A percentile compares a stretch with the other conserved stretches of the same genome.
These are phyloP conservation scores for Aureobasidium subglaciale DNA, from an alignment of 2,329 filamentous ascomycete genomes.

Conservation along the genomic window DNA sequence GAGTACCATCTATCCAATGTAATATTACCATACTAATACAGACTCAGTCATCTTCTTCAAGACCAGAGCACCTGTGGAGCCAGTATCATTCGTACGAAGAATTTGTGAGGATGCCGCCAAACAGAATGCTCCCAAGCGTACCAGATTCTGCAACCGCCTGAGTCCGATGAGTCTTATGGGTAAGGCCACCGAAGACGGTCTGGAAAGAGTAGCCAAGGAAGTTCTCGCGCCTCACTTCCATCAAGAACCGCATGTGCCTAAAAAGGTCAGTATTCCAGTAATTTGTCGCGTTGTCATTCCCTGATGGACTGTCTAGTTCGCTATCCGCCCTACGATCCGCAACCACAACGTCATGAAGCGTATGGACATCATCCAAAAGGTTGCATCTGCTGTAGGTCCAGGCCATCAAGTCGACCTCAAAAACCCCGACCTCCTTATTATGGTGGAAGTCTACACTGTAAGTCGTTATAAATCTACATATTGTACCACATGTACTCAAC, in stretches of 20 bases:
- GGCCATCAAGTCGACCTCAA: slow-evolving; percentile 71
- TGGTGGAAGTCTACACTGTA: slow-evolving; percentile 77
- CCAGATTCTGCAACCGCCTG: slow-evolving; percentile 53
- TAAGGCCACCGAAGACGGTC: slow-evolving; percentile 61
- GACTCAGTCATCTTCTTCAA: slow-evolving; percentile 51
- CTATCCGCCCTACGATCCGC: slow-evolving; percentile 72
- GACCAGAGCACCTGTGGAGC: slow-evolving; percentile 50
- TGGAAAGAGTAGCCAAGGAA: slow-evolving; percentile 56
- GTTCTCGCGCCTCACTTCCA: slow-evolving; percentile 62
- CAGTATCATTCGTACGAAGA: slow-evolving; percentile 51
- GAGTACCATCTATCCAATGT: slow-evolving; percentile 23
- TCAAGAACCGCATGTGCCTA: slow-evolving; percentile 38
- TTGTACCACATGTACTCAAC: background rate
- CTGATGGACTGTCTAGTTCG: slow-evolving; percentile 51
- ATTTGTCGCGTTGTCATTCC: background rate
- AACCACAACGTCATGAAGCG: slow-evolving; percentile 64
- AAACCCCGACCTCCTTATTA: slow-evolving; percentile 68
- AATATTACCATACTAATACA: background rate
- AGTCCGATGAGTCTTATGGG: slow-evolving; percentile 53
- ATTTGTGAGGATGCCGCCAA: slow-evolving; percentile 51
- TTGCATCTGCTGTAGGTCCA: slow-evolving; percentile 58
- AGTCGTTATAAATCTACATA: slow-evolving; percentile 21
- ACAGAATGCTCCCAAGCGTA: slow-evolving; percentile 45
- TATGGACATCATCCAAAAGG: slow-evolving; percentile 61
- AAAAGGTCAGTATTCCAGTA: slow-evolving; percentile 40